Percentiles rank a stretch among this genome's conserved stretches.
Conservation (phyloP, 1,284 basidiomycete genomes). For the Caloboletus firmus region DNA sequence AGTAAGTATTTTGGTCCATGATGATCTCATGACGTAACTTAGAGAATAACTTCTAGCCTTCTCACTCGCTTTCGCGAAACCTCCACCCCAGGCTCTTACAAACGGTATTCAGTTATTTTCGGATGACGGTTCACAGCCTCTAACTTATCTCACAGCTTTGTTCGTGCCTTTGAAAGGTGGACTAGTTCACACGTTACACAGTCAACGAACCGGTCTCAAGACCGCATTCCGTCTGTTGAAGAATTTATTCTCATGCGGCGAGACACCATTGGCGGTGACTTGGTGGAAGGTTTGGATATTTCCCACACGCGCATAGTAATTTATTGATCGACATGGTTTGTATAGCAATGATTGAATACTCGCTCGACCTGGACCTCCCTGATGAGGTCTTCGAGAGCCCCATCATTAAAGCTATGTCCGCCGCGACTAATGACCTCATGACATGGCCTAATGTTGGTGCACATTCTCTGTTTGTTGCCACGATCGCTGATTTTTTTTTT, state of each 20-base stretch:
- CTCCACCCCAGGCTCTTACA: conserved; percentile 40
- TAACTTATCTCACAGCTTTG: conserved; percentile 34
- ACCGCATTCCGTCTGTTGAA: conserved; percentile 41
- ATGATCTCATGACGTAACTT: conserved; percentile 15
- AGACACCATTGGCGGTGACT: conserved; percentile 43
- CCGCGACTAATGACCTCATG: conserved; percentile 48
- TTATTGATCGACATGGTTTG: neutral
- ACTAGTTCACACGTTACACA: conserved; percentile 43
- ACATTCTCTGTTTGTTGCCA: conserved; percentile 1
- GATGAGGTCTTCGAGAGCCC: conserved; percentile 45
- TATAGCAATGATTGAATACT: conserved; percentile 49
- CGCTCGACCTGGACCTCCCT: conserved; percentile 46
- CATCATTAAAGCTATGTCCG: conserved; percentile 42
- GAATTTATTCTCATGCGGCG: conserved; percentile 47
- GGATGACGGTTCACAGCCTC: conserved; percentile 1
- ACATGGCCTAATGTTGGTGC: conserved; percentile 50
- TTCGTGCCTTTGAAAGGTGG: conserved; percentile 41
- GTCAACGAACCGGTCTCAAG: conserved; percentile 39
- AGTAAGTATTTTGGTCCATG: conserved; percentile 30
- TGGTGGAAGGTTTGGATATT: conserved; percentile 44
- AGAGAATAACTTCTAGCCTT: conserved; percentile 30
- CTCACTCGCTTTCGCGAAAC: conserved; percentile 40
- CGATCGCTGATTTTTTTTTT: conserved; percentile 6
- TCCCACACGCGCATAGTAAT: neutral
- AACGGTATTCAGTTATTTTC: conserved; percentile 28